Percentiles rank a stretch among this genome's conserved stretches.
Conservation (phyloP, 2,329 filamentous ascomycete genomes). For the Diplodia corticola region DNA sequence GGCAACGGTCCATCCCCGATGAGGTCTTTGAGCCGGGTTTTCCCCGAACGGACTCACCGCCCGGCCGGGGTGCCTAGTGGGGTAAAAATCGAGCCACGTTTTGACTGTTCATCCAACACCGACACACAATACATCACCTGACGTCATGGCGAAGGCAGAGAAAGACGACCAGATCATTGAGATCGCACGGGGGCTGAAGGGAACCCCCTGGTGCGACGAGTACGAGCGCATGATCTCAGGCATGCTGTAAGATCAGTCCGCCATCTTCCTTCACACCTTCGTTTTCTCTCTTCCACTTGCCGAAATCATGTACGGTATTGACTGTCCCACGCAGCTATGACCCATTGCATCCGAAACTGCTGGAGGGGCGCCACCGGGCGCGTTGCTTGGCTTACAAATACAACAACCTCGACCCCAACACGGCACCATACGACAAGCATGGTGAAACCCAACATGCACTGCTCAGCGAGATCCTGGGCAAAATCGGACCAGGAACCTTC, state of each 20-base stretch:
- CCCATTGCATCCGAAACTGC: neutral
- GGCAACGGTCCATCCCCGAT: no score
- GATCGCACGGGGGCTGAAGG: neutral
- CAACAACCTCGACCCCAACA: neutral
- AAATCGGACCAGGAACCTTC: neutral
- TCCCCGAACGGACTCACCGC: neutral
- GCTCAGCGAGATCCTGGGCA: neutral
- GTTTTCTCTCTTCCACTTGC: neutral
- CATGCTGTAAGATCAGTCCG: neutral
- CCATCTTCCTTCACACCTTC: neutral
- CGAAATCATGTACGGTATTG: no score
- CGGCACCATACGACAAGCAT: neutral
- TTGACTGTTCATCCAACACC: neutral
- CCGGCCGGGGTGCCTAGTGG: neutral
- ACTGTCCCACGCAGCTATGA: neutral
- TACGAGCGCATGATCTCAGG: neutral
- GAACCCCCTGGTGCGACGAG: neutral
- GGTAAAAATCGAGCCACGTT: neutral
- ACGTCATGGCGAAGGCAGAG: neutral
- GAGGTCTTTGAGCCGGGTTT: neutral
- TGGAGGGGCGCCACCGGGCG: neutral
- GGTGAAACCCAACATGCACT: neutral
- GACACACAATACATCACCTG: neutral
- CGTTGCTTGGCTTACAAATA: neutral
- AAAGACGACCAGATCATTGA: neutral